These are phyloP conservation scores for Globisporangium viniferum DNA, from an alignment of 352 stramenopile species.

Conservation along the genomic window DNA sequence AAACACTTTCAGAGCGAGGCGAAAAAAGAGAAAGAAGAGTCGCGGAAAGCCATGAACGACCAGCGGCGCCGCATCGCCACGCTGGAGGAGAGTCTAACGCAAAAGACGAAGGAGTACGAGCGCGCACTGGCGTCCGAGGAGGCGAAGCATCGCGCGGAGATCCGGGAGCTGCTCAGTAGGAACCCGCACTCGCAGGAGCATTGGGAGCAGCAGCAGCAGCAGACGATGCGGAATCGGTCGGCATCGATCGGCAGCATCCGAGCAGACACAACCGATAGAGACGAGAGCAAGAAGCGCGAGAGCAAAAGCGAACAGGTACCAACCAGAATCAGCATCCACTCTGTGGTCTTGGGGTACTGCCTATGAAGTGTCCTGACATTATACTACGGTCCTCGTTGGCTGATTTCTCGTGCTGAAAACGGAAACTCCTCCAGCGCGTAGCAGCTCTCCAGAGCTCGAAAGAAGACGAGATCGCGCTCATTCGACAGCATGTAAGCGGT, in stretches of 20 bases:
- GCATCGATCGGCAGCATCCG: conserved; percentile 20
- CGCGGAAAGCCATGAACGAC: conserved; percentile 46
- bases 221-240: conserved; percentile 15
- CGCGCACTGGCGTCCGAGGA: conserved; percentile 48
- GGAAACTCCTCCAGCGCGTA: conserved; percentile 50
- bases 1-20: conserved; percentile 46
- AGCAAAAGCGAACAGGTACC: conserved; percentile 26
- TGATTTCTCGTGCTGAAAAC: not conserved
- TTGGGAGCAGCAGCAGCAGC: conserved; percentile 18
- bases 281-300: conserved; percentile 25
- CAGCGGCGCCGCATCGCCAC: conserved; percentile 43
- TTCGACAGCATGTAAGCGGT: conserved; percentile 53
- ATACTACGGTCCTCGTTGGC: no score
- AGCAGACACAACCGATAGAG: not conserved
- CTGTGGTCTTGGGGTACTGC: not conserved
- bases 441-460: conserved; percentile 55
- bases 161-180: conserved; percentile 49
- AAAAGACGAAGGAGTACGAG: conserved; percentile 65
- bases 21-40: conserved; percentile 70
- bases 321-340: not conserved
- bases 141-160: conserved; percentile 43
- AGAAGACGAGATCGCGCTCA: conserved; percentile 65
- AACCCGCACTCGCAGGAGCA: conserved; percentile 19
- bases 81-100: conserved; percentile 47
- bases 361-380: not conserved